Conservation (phyloP, 2,329 filamentous ascomycete species). For the Aureobasidium lini region DNA sequence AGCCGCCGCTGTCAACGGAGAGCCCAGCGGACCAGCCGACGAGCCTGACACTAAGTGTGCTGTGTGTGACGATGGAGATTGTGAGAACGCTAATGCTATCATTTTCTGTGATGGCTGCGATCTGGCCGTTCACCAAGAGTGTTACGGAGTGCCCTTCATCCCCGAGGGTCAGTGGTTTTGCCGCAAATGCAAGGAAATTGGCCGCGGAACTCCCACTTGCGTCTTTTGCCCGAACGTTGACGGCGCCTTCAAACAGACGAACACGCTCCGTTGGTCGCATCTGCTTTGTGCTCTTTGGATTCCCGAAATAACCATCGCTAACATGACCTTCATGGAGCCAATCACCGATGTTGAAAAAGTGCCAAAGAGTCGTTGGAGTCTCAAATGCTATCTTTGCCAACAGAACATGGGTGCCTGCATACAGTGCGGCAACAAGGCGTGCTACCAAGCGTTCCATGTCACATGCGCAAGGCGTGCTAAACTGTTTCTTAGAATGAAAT, state of each 20-base stretch:
- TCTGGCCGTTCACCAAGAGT: slow-evolving; percentile 95
- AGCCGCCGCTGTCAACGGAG: slow-evolving; percentile 90
- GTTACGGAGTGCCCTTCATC: slow-evolving; percentile 97
- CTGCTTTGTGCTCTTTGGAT: slow-evolving; percentile 97
- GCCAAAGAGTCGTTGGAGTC: slow-evolving; percentile 85
- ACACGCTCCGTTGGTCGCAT: slow-evolving; percentile 93
- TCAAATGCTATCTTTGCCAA: slow-evolving; percentile 92
- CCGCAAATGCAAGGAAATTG: slow-evolving; percentile 91
- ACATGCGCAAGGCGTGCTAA: slow-evolving; percentile 85
- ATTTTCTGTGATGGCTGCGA: slow-evolving; percentile 99
- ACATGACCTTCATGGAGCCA: slow-evolving; percentile 96
- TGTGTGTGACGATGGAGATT: slow-evolving; percentile 98
- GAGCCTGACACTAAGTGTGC: slow-evolving; percentile 96
- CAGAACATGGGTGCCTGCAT: slow-evolving; percentile 98
- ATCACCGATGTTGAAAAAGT: slow-evolving; percentile 98
- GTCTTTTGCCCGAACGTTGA: slow-evolving; percentile 98
- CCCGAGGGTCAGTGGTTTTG: slow-evolving; percentile 98
- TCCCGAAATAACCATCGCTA: slow-evolving; percentile 89
- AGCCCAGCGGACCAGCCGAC: slow-evolving; percentile 71
- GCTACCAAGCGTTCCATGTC: slow-evolving; percentile 94
- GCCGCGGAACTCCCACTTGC: slow-evolving; percentile 84
- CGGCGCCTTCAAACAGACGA: slow-evolving; percentile 97
- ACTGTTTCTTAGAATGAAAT: slow-evolving; percentile 94
- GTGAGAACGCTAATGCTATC: slow-evolving; percentile 97
- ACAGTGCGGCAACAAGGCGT: slow-evolving; percentile 95